Conservation (phyloP, 805 yeast genomes). For the Kregervanrija delftensis region DNA sequence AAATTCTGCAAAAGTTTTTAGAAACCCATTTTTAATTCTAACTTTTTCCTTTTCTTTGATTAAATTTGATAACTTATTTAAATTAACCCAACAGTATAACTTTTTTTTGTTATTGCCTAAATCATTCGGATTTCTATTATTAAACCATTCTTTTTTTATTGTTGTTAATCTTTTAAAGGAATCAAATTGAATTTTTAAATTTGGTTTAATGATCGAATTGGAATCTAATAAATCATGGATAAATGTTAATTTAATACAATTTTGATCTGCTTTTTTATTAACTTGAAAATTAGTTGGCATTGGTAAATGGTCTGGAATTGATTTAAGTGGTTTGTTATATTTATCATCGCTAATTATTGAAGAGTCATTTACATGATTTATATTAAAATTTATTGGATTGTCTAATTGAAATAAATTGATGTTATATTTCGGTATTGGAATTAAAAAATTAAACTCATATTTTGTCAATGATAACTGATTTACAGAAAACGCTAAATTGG, state of each 20-base stretch:
- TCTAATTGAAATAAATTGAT: slow-evolving; percentile 9
- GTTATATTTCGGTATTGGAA: slow-evolving; percentile 20
- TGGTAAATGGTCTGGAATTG: neutral
- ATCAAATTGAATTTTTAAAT: slow-evolving; percentile 11
- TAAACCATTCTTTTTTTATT: slow-evolving; percentile 10
- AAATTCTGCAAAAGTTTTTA: slow-evolving; percentile 8
- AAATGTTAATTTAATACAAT: slow-evolving; percentile 13
- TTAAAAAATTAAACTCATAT: slow-evolving; percentile 16
- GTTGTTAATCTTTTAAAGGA: slow-evolving; percentile 6
- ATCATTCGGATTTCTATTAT: slow-evolving; percentile 4
- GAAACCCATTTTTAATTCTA: slow-evolving; percentile 14
- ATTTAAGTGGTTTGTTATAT: too few species aligned
- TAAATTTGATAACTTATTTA: slow-evolving; percentile 18
- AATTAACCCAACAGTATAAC: slow-evolving; percentile 10
- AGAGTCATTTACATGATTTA: too few species aligned
- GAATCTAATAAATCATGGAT: slow-evolving; percentile 11
- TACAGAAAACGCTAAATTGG: slow-evolving; percentile 18
- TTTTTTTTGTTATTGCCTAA: slow-evolving; percentile 6
- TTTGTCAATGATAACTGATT: slow-evolving; percentile 11
- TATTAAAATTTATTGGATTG: slow-evolving; percentile 11
- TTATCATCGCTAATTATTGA: too few species aligned
- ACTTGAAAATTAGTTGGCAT: slow-evolving; percentile 2
- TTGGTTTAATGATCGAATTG: slow-evolving; percentile 9
- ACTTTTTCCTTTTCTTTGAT: slow-evolving; percentile 18
- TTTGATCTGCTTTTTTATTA: slow-evolving; percentile 5